A percentile compares a stretch with the other conserved stretches of the same genome.
Conservation (phyloP, 441 rosid genomes). For the Breynia disticha region DNA sequence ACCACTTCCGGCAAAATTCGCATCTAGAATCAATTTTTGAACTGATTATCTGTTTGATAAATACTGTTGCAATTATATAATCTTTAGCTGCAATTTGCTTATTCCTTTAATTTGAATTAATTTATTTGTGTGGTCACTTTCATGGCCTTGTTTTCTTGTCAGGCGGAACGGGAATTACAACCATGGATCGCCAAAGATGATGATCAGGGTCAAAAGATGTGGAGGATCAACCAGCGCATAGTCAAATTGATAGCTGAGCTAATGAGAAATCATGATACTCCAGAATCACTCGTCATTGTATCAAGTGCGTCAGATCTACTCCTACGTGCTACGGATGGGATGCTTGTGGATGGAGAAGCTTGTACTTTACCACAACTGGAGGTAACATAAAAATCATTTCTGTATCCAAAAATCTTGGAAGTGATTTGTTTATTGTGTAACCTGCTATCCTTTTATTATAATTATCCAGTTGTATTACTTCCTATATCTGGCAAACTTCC, state of each 20-base stretch:
- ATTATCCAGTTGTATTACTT: too few relatives aligned
- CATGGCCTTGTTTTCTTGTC: constrained; percentile 24
- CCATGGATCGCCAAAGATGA: constrained; percentile 99
- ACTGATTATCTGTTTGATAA: too few relatives aligned
- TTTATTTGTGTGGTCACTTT: constrained; percentile 24
- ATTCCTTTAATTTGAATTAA: constrained; percentile 1
- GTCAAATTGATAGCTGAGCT: constrained; percentile 84
- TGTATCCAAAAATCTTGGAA: neutral
- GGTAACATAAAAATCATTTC: constrained; percentile 27
- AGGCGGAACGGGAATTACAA: constrained; percentile 97
- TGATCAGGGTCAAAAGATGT: constrained; percentile 85
- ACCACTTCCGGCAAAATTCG: too few relatives aligned
- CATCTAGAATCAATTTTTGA: too few relatives aligned
- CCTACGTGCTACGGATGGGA: constrained; percentile 93
- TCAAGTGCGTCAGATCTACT: constrained; percentile 97
- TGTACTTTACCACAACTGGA: constrained; percentile 95
- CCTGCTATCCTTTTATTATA: neutral
- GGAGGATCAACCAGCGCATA: constrained; percentile 94
- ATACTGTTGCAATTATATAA: too few relatives aligned
- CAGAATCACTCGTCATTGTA: constrained; percentile 78
- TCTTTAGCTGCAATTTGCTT: constrained; percentile 11
- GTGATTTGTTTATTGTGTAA: neutral
- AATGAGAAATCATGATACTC: constrained; percentile 86
- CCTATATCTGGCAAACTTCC: too few relatives aligned
- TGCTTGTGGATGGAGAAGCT: constrained; percentile 99